Percentiles rank a stretch among this genome's conserved stretches.
Conservation (phyloP, 192 early-diverging fungal species). For the Paraglomus brasilianum region DNA sequence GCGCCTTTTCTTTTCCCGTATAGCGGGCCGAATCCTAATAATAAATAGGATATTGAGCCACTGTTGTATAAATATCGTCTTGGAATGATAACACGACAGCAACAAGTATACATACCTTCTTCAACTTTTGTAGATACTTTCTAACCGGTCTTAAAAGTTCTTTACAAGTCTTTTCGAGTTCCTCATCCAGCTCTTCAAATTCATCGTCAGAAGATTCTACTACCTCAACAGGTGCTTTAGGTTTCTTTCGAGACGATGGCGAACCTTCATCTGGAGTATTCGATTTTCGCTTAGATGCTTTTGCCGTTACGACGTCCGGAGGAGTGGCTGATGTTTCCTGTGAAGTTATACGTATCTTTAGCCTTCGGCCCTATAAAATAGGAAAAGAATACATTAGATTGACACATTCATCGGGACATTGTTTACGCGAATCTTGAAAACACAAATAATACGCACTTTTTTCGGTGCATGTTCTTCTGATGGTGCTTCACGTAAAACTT, state of each 20-base stretch:
- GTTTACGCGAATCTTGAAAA: too few species aligned
- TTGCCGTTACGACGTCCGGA: not conserved
- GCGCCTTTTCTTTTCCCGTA: conserved; percentile 39
- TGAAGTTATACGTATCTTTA: not conserved
- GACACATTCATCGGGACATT: too few species aligned
- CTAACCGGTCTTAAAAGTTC: conserved; percentile 67
- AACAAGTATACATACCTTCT: conserved; percentile 30
- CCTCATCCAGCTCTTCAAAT: conserved; percentile 43
- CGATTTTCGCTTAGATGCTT: not conserved
- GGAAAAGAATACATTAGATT: too few species aligned
- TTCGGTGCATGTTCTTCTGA: conserved; percentile 3
- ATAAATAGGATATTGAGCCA: not conserved
- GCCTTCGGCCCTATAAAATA: too few species aligned
- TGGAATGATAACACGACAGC: not conserved
- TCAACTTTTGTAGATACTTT: conserved; percentile 53
- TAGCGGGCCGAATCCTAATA: conserved; percentile 35
- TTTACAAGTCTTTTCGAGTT: conserved; percentile 61
- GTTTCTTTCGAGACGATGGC: not conserved
- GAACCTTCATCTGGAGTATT: not conserved
- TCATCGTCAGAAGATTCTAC: conserved; percentile 45
- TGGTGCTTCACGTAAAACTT: conserved; percentile 74
- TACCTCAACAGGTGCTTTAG: conserved; percentile 11
- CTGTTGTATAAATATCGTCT: not conserved
- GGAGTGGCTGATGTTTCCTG: not conserved
- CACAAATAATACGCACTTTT: too few species aligned